Evolutionary conservation across 139 green algal species (phyloP).

Genomic region (Asterochloris erici): DNA sequence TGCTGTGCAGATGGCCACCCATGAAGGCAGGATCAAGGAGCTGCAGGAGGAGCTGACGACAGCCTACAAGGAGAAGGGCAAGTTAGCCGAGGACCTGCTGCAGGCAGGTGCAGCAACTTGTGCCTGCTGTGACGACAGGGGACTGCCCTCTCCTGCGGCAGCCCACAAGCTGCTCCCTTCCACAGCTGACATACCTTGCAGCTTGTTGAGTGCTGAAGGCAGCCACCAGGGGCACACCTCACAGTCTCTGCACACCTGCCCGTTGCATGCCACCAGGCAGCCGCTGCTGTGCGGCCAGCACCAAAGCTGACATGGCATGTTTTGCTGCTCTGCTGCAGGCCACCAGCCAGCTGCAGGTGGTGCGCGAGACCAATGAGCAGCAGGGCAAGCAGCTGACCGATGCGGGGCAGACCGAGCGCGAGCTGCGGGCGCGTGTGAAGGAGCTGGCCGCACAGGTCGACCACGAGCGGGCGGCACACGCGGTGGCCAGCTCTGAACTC

Average conservation of each 20-base stretch:
- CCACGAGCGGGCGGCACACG: slow-evolving; percentile 14
- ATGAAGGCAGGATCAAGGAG: slow-evolving; percentile 19
- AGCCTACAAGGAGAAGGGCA: slow-evolving; percentile 43
- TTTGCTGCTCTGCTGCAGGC: background rate
- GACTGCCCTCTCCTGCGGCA: too few relatives aligned
- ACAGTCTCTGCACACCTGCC: background rate
- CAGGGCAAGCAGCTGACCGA: slow-evolving; percentile 32
- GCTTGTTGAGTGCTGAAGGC: too few relatives aligned
- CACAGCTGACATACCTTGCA: too few relatives aligned
- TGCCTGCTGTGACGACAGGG: too few relatives aligned
- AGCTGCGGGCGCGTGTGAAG: slow-evolving; percentile 5
- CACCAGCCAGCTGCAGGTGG: slow-evolving; percentile 22
- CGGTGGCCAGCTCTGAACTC: slow-evolving; percentile 22
- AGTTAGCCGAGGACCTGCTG: slow-evolving; percentile 38
- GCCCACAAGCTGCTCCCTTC: too few relatives aligned
- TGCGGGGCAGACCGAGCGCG: slow-evolving; percentile 1
- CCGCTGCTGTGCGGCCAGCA: background rate
- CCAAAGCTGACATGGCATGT: background rate
- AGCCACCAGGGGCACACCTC: too few relatives aligned
- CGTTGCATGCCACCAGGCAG: background rate
- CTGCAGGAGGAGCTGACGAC: slow-evolving; percentile 41
- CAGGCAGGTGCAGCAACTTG: slow-evolving; percentile 14
- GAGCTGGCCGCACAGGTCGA: slow-evolving; percentile 24
- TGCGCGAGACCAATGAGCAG: slow-evolving; percentile 42
- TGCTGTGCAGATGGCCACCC: slow-evolving; percentile 17